Conservation (phyloP, 129 eudicot genomes). For the Escallonia herrerae region DNA sequence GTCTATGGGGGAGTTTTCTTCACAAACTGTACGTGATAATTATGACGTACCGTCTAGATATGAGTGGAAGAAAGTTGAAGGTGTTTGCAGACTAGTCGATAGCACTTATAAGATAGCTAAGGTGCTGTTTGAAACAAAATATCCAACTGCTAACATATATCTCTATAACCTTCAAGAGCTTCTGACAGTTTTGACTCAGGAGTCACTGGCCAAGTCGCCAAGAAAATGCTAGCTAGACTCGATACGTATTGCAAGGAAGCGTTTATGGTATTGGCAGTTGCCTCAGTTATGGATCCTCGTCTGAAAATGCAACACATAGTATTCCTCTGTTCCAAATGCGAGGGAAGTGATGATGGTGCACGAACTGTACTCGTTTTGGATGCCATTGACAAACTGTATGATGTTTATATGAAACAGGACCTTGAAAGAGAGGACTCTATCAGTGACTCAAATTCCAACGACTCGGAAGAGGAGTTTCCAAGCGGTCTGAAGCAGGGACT, state of each 20-base stretch:
- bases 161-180: slow-evolving; percentile 19
- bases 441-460: slow-evolving; percentile 2
- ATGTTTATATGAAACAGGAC: slow-evolving; percentile 3
- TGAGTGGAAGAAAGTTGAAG: slow-evolving; percentile 24
- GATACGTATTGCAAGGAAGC: slow-evolving; percentile 12
- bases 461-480: slow-evolving; percentile 9
- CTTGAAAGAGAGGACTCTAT: neutral
- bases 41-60: slow-evolving; percentile 15
- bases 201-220: slow-evolving; percentile 3
- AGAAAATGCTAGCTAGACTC: slow-evolving; percentile 13
- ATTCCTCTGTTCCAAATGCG: slow-evolving; percentile 7
- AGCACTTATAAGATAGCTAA: slow-evolving; percentile 5
- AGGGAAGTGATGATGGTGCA: neutral
- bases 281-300: slow-evolving; percentile 29
- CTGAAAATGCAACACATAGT: slow-evolving; percentile 22
- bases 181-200: slow-evolving; percentile 7
- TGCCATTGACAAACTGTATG: slow-evolving; percentile 10
- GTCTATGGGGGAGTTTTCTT: slow-evolving; percentile 8
- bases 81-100: slow-evolving; percentile 20
- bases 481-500: neutral
- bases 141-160: slow-evolving; percentile 16
- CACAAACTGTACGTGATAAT: neutral
- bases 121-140: slow-evolving; percentile 7
- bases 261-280: slow-evolving; percentile 18
- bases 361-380: slow-evolving; percentile 10